Conservation (phyloP, 371 early-diverging fungal species). For the Saksenaea vasiformis region DNA sequence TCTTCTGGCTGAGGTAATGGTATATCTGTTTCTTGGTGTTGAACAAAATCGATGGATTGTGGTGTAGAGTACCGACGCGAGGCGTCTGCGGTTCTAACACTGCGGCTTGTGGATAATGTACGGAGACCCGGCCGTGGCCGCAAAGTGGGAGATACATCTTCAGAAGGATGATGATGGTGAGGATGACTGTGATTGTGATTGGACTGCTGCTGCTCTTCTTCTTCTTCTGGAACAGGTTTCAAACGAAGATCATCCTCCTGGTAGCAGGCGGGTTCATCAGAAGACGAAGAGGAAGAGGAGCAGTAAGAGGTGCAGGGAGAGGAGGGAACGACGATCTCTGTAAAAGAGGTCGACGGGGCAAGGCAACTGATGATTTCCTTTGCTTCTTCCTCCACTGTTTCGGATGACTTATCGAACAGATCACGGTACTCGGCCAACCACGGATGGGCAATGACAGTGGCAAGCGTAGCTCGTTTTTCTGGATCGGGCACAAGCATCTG, state of each 20-base stretch:
- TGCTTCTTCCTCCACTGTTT: neutral
- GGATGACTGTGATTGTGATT: no score
- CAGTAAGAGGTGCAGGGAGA: neutral
- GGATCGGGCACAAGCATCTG: slow-evolving; percentile 60
- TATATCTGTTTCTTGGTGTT: neutral
- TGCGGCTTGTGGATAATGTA: neutral
- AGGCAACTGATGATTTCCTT: neutral
- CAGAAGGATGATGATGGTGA: neutral
- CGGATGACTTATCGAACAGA: slow-evolving; percentile 3
- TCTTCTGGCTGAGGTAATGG: neutral
- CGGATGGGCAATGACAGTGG: slow-evolving; percentile 50
- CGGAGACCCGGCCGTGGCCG: neutral
- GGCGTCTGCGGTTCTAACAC: neutral
- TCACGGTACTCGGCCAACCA: slow-evolving; percentile 18
- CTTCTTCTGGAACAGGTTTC: neutral
- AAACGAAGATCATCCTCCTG: neutral
- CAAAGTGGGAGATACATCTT: neutral
- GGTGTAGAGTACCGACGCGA: neutral
- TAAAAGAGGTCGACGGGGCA: neutral
- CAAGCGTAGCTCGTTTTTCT: slow-evolving; percentile 44
- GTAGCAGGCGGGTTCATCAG: neutral
- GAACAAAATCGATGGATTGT: neutral
- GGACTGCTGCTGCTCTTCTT: no score
- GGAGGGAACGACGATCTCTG: neutral
- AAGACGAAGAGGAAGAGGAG: neutral